Conservation (phyloP, 345 rosid genomes). For the Eucalyptus virginea region DNA sequence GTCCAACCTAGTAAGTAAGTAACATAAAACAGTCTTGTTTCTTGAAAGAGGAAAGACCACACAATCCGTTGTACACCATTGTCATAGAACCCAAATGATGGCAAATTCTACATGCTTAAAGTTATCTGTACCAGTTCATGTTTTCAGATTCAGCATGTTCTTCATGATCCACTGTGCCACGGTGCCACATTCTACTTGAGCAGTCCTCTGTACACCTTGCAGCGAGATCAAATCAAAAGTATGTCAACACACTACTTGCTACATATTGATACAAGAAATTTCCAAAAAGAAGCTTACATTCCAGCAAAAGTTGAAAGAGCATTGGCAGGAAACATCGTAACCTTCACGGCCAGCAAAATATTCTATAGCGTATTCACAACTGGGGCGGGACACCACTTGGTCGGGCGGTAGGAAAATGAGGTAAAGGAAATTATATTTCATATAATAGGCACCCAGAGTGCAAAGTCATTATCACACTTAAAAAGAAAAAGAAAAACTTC, state of each 20-base stretch:
- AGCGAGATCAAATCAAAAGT: no score
- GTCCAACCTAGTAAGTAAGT: not conserved
- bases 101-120: not conserved
- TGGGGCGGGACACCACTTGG: no score
- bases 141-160: slow-evolving; percentile 13
- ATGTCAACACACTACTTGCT: no score
- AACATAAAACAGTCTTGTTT: not conserved
- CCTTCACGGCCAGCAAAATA: no score
- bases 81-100: not conserved
- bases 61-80: not conserved
- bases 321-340: no score
- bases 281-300: no score
- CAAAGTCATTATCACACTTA: not conserved
- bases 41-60: not conserved
- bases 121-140: slow-evolving; percentile 42
- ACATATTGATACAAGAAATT: no score
- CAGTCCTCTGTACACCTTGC: no score
- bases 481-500: no score
- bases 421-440: not conserved
- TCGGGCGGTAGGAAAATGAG: not conserved
- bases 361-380: no score
- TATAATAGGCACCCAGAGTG: not conserved
- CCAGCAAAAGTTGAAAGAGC: no score
- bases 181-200: no score
- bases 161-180: slow-evolving; percentile 75